phyloP scores from a whole-genome alignment of 1,139 yeast genomes.

The Scheffersomyces quercinus region DNA sequence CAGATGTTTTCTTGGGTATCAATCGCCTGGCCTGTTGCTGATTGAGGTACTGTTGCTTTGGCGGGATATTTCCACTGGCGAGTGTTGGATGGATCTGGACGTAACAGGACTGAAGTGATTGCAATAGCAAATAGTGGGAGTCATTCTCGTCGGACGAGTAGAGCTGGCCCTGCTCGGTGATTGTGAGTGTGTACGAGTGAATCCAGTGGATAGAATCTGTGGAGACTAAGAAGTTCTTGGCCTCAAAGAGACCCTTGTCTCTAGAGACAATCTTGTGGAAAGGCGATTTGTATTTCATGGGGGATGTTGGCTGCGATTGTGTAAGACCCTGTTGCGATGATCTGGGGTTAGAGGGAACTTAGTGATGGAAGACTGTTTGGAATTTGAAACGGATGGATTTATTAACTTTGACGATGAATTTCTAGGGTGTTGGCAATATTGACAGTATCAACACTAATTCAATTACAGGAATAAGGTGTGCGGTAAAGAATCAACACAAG shows the following conservation, averaged over 20 bases:
- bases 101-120: conserved; percentile 42
- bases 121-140: conserved; percentile 34
- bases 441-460: too few species aligned
- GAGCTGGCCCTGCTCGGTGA: conserved; percentile 40
- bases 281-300: conserved; percentile 23
- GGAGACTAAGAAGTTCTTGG: conserved; percentile 36
- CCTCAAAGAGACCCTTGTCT: conserved; percentile 40
- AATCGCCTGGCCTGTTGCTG: conserved; percentile 9
- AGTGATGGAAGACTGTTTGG: too few species aligned
- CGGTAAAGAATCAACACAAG: too few species aligned
- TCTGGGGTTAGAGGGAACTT: too few species aligned
- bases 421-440: too few species aligned
- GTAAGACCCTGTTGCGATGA: too few species aligned
- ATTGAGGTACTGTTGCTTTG: conserved; percentile 11
- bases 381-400: too few species aligned
- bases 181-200: conserved; percentile 30
- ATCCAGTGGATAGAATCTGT: conserved; percentile 43
- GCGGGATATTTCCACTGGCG: neutral
- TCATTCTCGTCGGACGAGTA: conserved; percentile 37
- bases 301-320: too few species aligned
- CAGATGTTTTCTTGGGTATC: conserved; percentile 7
- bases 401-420: too few species aligned
- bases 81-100: conserved; percentile 39
- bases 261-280: conserved; percentile 33
- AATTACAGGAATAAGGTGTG: too few species aligned